A percentile compares a stretch with the other conserved stretches of the same genome.
Evolutionary conservation across 228 moss, liverwort and hornwort genomes (phyloP).

Genomic region (Sphagnum magellanicum): DNA sequence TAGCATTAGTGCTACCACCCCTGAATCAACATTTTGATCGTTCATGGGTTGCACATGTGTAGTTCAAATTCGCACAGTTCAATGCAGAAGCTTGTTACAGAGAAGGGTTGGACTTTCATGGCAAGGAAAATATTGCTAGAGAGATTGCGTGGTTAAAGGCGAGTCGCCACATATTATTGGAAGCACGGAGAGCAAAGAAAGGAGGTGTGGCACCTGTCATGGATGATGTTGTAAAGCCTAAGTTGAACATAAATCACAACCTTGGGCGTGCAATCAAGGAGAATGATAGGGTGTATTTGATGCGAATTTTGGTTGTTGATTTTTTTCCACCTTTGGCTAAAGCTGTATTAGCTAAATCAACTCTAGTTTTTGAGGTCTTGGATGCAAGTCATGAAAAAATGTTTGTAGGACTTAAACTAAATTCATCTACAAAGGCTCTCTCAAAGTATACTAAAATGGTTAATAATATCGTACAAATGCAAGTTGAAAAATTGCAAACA

Average conservation of each 20-base stretch:
- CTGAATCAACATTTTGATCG: slow-evolving; percentile 93
- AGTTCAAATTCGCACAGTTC: slow-evolving; percentile 98
- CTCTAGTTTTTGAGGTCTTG: slow-evolving; percentile 69
- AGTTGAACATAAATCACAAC: slow-evolving; percentile 86
- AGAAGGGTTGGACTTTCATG: slow-evolving; percentile 87
- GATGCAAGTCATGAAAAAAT: slow-evolving; percentile 96
- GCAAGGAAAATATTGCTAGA: slow-evolving; percentile 85
- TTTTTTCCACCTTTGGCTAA: slow-evolving; percentile 77
- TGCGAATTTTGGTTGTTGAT: slow-evolving; percentile 82
- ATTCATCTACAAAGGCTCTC: slow-evolving; percentile 95
- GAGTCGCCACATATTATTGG: slow-evolving; percentile 67
- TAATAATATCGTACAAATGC: slow-evolving; percentile 81
- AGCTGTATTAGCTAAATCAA: slow-evolving; percentile 84
- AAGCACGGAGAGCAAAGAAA: slow-evolving; percentile 67
- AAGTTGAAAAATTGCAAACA: slow-evolving; percentile 95
- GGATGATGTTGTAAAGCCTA: slow-evolving; percentile 86
- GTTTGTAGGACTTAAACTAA: slow-evolving; percentile 90
- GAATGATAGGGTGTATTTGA: slow-evolving; percentile 94
- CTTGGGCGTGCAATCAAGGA: slow-evolving; percentile 88
- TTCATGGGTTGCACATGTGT: slow-evolving; percentile 96
- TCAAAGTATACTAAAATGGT: slow-evolving; percentile 99
- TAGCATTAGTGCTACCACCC: slow-evolving; percentile 83
- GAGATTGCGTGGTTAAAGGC: slow-evolving; percentile 92
- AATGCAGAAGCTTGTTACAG: slow-evolving; percentile 95
- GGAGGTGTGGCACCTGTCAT: slow-evolving; percentile 85